Conservation (phyloP, 1,284 basidiomycete species). For the Cryptococcus sp. region DNA sequence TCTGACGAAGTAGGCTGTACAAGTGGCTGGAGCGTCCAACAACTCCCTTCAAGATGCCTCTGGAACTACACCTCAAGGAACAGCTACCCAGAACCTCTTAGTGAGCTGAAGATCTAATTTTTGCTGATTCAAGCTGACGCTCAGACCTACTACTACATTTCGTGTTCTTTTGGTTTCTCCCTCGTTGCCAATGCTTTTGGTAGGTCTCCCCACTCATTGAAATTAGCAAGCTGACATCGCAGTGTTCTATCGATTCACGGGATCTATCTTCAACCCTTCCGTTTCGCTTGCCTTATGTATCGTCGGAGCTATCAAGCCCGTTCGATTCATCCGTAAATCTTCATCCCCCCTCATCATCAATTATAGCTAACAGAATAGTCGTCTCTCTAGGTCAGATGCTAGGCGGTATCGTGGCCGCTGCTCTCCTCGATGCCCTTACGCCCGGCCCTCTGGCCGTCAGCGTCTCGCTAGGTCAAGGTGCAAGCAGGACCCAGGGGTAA, state of each 20-base stretch:
- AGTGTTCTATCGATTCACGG: slow-evolving; percentile 70
- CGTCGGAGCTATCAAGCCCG: slow-evolving; percentile 58
- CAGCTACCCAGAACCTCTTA: slow-evolving; percentile 22
- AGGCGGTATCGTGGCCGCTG: slow-evolving; percentile 48
- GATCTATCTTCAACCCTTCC: slow-evolving; percentile 65
- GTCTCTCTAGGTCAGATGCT: slow-evolving; percentile 59
- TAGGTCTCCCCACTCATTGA: not conserved
- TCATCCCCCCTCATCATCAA: not conserved
- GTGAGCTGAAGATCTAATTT: slow-evolving; percentile 9
- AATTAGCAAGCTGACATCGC: slow-evolving; percentile 41
- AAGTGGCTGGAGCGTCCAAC: slow-evolving; percentile 16
- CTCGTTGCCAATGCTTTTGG: slow-evolving; percentile 57
- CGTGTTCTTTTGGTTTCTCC: slow-evolving; percentile 61
- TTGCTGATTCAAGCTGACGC: slow-evolving; percentile 17
- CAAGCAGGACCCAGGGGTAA: slow-evolving; percentile 34
- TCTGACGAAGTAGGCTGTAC: slow-evolving; percentile 18
- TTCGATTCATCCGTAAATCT: slow-evolving; percentile 54
- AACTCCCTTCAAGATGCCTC: slow-evolving; percentile 12
- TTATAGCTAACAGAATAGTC: slow-evolving; percentile 32
- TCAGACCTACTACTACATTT: slow-evolving; percentile 54
- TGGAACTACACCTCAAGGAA: slow-evolving; percentile 4
- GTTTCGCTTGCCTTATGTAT: slow-evolving; percentile 62
- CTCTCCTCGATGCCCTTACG: slow-evolving; percentile 59
- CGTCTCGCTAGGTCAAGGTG: slow-evolving; percentile 45
- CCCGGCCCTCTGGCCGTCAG: slow-evolving; percentile 59